Percentiles rank a stretch among this genome's conserved stretches.
Conservation (phyloP, 208 protist species). For the Angomonas ambiguus region DNA sequence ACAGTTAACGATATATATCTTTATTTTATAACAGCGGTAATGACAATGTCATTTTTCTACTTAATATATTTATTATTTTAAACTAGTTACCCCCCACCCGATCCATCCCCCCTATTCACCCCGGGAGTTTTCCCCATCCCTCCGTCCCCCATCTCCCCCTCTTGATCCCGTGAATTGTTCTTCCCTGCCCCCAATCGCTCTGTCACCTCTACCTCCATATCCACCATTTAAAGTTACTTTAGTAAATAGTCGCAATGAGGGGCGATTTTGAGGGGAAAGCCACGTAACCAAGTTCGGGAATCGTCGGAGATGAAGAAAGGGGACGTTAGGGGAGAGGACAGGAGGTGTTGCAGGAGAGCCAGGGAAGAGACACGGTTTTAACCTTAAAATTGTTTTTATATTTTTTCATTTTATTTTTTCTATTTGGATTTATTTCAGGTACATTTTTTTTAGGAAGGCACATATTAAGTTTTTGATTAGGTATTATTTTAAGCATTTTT, state of each 20-base stretch:
- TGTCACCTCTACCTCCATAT: conserved; percentile 18
- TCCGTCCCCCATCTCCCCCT: background rate
- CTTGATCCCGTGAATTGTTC: conserved; percentile 15
- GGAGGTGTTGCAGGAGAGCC: conserved; percentile 24
- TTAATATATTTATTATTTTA: conserved; percentile 79
- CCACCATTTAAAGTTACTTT: conserved; percentile 12
- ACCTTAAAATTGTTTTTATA: conserved; percentile 53
- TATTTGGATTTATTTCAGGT: conserved; percentile 37
- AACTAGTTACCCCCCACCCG: background rate
- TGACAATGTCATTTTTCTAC: conserved; percentile 46
- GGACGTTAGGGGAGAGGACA: conserved; percentile 17
- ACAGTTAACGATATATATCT: conserved; percentile 78
- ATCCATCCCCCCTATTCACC: background rate
- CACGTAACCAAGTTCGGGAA: conserved; percentile 33
- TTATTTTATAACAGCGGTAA: conserved; percentile 42
- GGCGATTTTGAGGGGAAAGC: conserved; percentile 11
- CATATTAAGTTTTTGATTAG: conserved; percentile 70
- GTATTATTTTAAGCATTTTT: conserved; percentile 49
- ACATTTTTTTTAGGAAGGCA: conserved; percentile 57
- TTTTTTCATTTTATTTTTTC: conserved; percentile 52
- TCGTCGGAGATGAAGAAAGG: conserved; percentile 21
- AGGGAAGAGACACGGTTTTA: conserved; percentile 28
- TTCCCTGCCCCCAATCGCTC: conserved; percentile 1
- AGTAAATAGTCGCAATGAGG: conserved; percentile 1
- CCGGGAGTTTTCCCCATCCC: background rate